These are phyloP conservation scores for Penicillium olsonii DNA, from an alignment of 2,329 filamentous ascomycete genomes.

Conservation along the genomic window DNA sequence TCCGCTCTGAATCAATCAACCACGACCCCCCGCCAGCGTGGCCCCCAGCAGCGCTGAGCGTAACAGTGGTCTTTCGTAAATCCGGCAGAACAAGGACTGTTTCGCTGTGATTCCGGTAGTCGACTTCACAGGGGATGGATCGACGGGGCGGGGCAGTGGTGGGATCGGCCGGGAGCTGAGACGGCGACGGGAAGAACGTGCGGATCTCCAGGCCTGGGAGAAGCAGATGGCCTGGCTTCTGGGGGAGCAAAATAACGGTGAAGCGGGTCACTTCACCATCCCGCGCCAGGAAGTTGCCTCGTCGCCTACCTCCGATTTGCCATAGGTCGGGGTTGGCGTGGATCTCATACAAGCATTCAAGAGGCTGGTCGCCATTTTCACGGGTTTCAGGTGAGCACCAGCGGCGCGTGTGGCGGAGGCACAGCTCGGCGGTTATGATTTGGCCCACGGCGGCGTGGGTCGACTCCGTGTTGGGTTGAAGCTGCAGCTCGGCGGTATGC, in stretches of 20 bases:
- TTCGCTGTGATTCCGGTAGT: slow-evolving; percentile 76
- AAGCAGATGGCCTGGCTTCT: slow-evolving; percentile 74
- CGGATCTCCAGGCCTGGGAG: slow-evolving; percentile 79
- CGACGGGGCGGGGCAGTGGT: slow-evolving; percentile 27
- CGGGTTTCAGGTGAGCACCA: slow-evolving; percentile 48
- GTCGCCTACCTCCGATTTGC: slow-evolving; percentile 80
- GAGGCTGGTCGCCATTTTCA: slow-evolving; percentile 46
- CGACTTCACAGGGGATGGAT: slow-evolving; percentile 68
- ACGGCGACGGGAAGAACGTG: slow-evolving; percentile 51
- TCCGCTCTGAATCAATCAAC: slow-evolving; percentile 63
- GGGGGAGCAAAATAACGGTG: slow-evolving; percentile 74
- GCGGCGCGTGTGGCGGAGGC: slow-evolving; percentile 56
- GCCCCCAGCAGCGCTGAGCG: slow-evolving; percentile 66
- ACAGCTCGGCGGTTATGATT: slow-evolving; percentile 49
- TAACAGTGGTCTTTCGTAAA: slow-evolving; percentile 70
- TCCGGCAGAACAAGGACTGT: slow-evolving; percentile 73
- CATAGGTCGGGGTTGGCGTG: slow-evolving; percentile 72
- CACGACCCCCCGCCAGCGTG: slow-evolving; percentile 59
- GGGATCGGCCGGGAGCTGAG: slow-evolving; percentile 21
- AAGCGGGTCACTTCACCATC: slow-evolving; percentile 56
- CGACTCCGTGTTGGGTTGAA: slow-evolving; percentile 29
- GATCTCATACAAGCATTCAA: slow-evolving; percentile 84
- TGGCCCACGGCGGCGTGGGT: slow-evolving; percentile 48
- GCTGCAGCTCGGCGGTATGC: slow-evolving; percentile 63
- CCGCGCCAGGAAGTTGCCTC: slow-evolving; percentile 67